phyloP scores from a whole-genome alignment of 2,329 filamentous ascomycete genomes.

The Pseudogymnoascus sp. region DNA sequence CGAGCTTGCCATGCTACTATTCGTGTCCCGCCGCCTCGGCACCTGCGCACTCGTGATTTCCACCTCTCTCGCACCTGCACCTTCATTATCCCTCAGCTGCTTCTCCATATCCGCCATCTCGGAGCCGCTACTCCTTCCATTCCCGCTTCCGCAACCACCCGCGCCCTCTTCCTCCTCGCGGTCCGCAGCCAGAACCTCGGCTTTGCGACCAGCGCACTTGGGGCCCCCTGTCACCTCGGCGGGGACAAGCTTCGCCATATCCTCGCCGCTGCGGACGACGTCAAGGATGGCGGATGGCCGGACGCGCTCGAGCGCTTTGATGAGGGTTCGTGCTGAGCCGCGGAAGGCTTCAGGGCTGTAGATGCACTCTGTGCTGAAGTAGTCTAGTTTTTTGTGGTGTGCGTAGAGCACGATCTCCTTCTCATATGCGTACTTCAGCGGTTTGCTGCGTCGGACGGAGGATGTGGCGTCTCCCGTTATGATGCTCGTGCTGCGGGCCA shows the following conservation, averaged over 20 bases:
- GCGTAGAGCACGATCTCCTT: slow-evolving; percentile 98
- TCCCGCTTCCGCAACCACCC: slow-evolving; percentile 67
- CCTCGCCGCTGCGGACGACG: slow-evolving; percentile 88
- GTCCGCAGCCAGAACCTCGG: slow-evolving; percentile 26
- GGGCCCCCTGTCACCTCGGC: slow-evolving; percentile 41
- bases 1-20: slow-evolving; percentile 11
- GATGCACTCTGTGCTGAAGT: slow-evolving; percentile 97
- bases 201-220: slow-evolving; percentile 37
- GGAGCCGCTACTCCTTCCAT: slow-evolving; percentile 56
- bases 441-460: slow-evolving; percentile 91
- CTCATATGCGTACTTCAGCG: slow-evolving; percentile 95
- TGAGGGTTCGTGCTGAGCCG: slow-evolving; percentile 80
- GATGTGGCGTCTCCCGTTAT: slow-evolving; percentile 69
- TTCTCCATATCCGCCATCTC: slow-evolving; percentile 81
- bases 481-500: slow-evolving; percentile 85
- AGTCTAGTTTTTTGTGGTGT: slow-evolving; percentile 92
- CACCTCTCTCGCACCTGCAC: slow-evolving; percentile 51
- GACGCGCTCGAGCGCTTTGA: slow-evolving; percentile 91
- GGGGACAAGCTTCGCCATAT: slow-evolving; percentile 85
- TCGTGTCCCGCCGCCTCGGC: slow-evolving; percentile 17
- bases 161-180: slow-evolving; percentile 43
- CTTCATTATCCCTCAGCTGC: slow-evolving; percentile 56
- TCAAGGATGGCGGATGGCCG: slow-evolving; percentile 90
- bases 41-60: slow-evolving; percentile 44
- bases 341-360: slow-evolving; percentile 97